phyloP scores from a whole-genome alignment of 257 asterid genomes.

The Voacanga thouarsii region DNA sequence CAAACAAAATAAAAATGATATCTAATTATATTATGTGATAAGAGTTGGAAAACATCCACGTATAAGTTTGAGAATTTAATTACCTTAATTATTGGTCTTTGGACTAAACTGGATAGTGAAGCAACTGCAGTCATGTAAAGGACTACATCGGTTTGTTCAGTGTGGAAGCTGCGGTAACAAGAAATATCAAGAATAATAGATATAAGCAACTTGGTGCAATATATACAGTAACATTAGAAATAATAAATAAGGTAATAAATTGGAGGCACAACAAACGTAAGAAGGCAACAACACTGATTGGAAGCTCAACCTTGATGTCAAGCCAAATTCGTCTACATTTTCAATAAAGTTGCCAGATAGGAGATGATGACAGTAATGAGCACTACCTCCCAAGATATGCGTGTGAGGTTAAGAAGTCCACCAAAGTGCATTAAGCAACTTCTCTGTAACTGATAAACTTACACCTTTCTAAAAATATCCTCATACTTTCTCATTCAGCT shows the following conservation, averaged over 20 bases:
- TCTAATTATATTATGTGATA: background rate
- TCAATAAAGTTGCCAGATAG: background rate
- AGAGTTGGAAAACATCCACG: background rate
- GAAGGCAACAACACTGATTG: background rate
- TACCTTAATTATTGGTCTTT: conserved; percentile 76
- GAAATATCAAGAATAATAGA: conserved; percentile 20
- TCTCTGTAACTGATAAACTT: background rate
- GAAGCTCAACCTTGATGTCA: background rate
- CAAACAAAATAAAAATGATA: background rate
- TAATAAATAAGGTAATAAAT: background rate
- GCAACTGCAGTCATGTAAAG: conserved; percentile 80
- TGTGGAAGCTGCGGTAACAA: conserved; percentile 59
- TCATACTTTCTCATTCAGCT: background rate
- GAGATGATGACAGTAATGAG: background rate
- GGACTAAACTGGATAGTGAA: conserved; percentile 65
- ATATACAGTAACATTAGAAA: background rate
- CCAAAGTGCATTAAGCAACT: background rate
- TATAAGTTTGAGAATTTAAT: conserved; percentile 6
- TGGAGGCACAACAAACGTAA: background rate
- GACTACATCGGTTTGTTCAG: conserved; percentile 75
- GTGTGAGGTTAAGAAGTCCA: background rate
- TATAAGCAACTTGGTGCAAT: background rate
- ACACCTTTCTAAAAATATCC: background rate
- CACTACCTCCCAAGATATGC: background rate
- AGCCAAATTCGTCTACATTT: background rate